These are phyloP conservation scores for Ustilaginoidea virens DNA, from an alignment of 2,329 filamentous ascomycete species.

Conservation along the genomic window DNA sequence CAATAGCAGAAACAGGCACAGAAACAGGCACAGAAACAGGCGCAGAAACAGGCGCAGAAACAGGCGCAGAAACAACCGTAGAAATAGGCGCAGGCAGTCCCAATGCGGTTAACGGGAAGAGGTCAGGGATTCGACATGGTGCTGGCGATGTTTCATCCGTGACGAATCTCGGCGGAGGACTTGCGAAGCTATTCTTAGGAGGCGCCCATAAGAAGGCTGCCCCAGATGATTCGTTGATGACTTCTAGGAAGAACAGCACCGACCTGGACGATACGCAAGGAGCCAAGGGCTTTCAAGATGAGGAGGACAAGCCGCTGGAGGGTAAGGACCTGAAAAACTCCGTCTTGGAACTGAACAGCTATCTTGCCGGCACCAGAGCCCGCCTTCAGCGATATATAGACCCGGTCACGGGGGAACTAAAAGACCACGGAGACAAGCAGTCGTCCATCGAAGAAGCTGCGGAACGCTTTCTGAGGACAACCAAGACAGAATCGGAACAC, in stretches of 20 bases:
- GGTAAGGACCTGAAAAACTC: constrained; percentile 75
- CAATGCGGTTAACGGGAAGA: constrained; percentile 14
- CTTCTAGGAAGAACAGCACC: constrained; percentile 38
- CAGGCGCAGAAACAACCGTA: too few relatives aligned
- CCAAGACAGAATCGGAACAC: constrained; percentile 31
- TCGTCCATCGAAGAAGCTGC: constrained; percentile 33
- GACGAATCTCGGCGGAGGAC: constrained; percentile 27
- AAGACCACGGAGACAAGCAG: constrained; percentile 28
- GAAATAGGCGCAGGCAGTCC: too few relatives aligned
- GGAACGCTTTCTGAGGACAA: constrained; percentile 37
- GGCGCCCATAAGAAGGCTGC: constrained; percentile 27
- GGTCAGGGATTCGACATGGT: constrained; percentile 12
- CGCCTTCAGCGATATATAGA: constrained; percentile 47
- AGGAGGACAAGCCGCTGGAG: constrained; percentile 41
- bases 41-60: too few relatives aligned
- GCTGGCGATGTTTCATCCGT: constrained; percentile 15
- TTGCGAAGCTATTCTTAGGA: constrained; percentile 40
- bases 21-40: too few relatives aligned
- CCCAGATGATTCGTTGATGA: constrained; percentile 43
- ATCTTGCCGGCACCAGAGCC: constrained; percentile 71
- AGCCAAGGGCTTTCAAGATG: constrained; percentile 22
- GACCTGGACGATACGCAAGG: constrained; percentile 42
- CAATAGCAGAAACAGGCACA: too few relatives aligned
- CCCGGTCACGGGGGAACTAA: constrained; percentile 46
- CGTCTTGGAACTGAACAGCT: constrained; percentile 70